Percentiles rank a stretch among this genome's conserved stretches.
These are phyloP conservation scores for Ephemerocybe angulata DNA, from an alignment of 768 basidiomycete species.

Conservation along the genomic window DNA sequence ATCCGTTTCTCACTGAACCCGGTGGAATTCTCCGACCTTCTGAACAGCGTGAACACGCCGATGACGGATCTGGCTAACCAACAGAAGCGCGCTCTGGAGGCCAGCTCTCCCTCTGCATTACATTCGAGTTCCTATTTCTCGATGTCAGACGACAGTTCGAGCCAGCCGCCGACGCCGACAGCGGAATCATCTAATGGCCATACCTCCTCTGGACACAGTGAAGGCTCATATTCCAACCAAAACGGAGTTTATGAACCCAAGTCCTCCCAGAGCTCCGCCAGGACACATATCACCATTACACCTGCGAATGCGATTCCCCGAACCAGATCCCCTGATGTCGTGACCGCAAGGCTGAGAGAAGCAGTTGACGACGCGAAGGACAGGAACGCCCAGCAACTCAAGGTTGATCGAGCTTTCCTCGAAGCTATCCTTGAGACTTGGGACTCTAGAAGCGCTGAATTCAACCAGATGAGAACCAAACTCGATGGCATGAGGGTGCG, in stretches of 20 bases:
- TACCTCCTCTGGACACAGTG: neutral
- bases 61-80: slow-evolving; percentile 46
- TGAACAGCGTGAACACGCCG: slow-evolving; percentile 55
- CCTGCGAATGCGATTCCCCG: slow-evolving; percentile 30
- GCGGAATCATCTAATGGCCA: slow-evolving; percentile 7
- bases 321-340: slow-evolving; percentile 11
- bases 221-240: neutral
- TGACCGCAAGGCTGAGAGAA: slow-evolving; percentile 55
- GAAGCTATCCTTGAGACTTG: slow-evolving; percentile 66
- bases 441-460: slow-evolving; percentile 60
- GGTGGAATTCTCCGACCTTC: slow-evolving; percentile 74
- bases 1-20: slow-evolving; percentile 88
- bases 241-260: neutral
- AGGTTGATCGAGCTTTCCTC: slow-evolving; percentile 70
- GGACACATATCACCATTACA: neutral
- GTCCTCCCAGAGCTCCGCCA: neutral
- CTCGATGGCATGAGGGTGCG: slow-evolving; percentile 86
- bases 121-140: slow-evolving; percentile 25
- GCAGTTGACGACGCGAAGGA: slow-evolving; percentile 57
- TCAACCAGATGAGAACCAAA: slow-evolving; percentile 62
- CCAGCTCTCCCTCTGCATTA: slow-evolving; percentile 25
- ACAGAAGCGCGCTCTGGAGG: slow-evolving; percentile 27
- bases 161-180: slow-evolving; percentile 7
- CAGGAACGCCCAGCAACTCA: slow-evolving; percentile 56
- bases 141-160: slow-evolving; percentile 18